Evolutionary conservation across 2,329 filamentous ascomycete genomes (phyloP).

Genomic region (Calycina marina): DNA sequence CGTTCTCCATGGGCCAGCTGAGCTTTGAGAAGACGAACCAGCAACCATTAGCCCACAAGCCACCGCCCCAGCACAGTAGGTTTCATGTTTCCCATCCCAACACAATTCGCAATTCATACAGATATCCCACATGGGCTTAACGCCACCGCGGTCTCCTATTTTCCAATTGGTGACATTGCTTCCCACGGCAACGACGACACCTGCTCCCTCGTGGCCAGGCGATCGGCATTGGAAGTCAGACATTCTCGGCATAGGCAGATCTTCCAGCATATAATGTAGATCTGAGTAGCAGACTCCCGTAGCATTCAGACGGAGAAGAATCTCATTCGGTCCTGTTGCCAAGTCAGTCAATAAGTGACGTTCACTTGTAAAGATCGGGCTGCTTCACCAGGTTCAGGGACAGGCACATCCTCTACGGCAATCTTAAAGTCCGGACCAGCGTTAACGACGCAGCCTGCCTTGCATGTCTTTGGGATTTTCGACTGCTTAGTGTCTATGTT

Average conservation of each 20-base stretch:
- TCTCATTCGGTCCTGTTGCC: slow-evolving; percentile 27
- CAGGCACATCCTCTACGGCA: slow-evolving; percentile 31
- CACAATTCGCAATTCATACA: not conserved
- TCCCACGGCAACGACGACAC: slow-evolving; percentile 22
- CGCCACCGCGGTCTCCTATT: slow-evolving; percentile 23
- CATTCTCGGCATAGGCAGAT: slow-evolving; percentile 34
- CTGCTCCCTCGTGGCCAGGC: slow-evolving; percentile 25
- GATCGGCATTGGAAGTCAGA: slow-evolving; percentile 28
- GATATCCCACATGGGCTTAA: not conserved
- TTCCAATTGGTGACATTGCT: slow-evolving; percentile 27
- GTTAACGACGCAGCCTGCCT: slow-evolving; percentile 34
- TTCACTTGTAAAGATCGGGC: too few relatives aligned
- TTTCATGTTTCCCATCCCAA: not conserved
- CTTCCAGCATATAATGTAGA: slow-evolving; percentile 40
- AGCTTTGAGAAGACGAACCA: too few relatives aligned
- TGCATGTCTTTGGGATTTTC: slow-evolving; percentile 32
- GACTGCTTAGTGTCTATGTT: too few relatives aligned
- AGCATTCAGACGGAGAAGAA: slow-evolving; percentile 40
- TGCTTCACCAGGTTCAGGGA: slow-evolving; percentile 29
- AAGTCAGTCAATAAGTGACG: too few relatives aligned
- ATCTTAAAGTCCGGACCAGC: slow-evolving; percentile 33
- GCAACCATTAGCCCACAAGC: not conserved
- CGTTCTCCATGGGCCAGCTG: too few relatives aligned
- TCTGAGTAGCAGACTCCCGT: slow-evolving; percentile 44
- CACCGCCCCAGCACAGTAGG: not conserved